phyloP scores from a whole-genome alignment of 2,329 filamentous ascomycete genomes.

The Daldinia eschscholtzii region DNA sequence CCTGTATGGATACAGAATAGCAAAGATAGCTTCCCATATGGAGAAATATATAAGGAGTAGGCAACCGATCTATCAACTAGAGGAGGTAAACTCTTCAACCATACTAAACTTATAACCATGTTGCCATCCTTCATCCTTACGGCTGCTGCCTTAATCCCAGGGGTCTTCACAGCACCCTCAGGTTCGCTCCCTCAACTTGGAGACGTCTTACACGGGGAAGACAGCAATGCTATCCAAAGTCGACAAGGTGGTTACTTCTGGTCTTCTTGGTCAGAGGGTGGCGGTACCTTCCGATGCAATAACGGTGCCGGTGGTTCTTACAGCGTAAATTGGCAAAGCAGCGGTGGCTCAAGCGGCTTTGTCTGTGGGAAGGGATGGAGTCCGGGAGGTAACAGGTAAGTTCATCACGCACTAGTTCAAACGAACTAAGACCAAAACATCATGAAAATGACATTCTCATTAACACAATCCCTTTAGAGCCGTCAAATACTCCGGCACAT shows the following conservation, averaged over 20 bases:
- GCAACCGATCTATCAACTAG: neutral
- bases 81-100: slow-evolving; percentile 10
- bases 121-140: slow-evolving; percentile 45
- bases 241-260: slow-evolving; percentile 48
- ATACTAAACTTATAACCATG: slow-evolving; percentile 36
- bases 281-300: slow-evolving; percentile 35
- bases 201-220: slow-evolving; percentile 37
- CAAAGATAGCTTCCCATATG: slow-evolving; percentile 6
- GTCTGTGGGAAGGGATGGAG: slow-evolving; percentile 42
- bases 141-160: slow-evolving; percentile 44
- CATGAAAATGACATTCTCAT: neutral
- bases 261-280: slow-evolving; percentile 47
- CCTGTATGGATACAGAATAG: slow-evolving; percentile 22
- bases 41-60: slow-evolving; percentile 32
- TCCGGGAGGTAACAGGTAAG: slow-evolving; percentile 37
- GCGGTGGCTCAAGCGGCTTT: slow-evolving; percentile 37
- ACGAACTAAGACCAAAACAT: too few relatives aligned
- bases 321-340: slow-evolving; percentile 39
- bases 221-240: slow-evolving; percentile 39
- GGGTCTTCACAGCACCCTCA: slow-evolving; percentile 44
- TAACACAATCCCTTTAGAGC: slow-evolving; percentile 46
- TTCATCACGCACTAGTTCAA: neutral
- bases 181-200: slow-evolving; percentile 38
- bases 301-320: slow-evolving; percentile 37
- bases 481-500: slow-evolving; percentile 55